Evolutionary conservation across 1,139 yeast species (phyloP), one percentile per base, ranked within the genome.

Genomic region (Yamadazyma blattariae): DNA sequence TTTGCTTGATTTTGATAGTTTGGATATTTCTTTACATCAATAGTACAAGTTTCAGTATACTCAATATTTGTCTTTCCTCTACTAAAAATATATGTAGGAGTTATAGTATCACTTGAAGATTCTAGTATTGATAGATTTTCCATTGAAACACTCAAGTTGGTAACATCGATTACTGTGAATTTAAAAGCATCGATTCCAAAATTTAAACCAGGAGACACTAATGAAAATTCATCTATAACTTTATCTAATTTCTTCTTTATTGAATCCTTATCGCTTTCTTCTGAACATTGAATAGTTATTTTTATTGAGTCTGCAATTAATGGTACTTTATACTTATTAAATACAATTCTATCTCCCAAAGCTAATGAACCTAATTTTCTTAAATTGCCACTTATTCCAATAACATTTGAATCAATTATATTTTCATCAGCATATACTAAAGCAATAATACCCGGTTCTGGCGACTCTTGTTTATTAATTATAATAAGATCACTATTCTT

Each of bases 321-420:
- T 3, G 88, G 88, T 37, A 78, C 82, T 3, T 54, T 47, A 22
- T 64, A 60, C 46, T 71, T 79, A 7, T 52, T 52, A 0, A 89
- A 47, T 16, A 62, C 62, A 1, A 86, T 61, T 38, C 96, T 61
- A 48, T 88, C 96, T 20, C 97, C 97, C 9, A 84, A 62, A 7
- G 84, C 54, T 4, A 84, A 51, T 8, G 82, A 85, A 1, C 77
- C 73, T 15, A 81, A 61, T 2, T 62, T 54, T 40, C 94, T 61
- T 29, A 78, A 54, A 5, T 64, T 47, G 1, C 59, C 44, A 2
- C 88, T 72, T 1, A 87, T 46, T 30, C 71, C 67, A 2, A 84
- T 56, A 4, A 82, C 78, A 45, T 81, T 77, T n/a, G 56, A 47
- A 14, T 74, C 82, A 8, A 59, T 51, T 9, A 64, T 57, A 4